Evolutionary conservation across 2,329 filamentous ascomycete species (phyloP), one percentile per base, ranked within the genome.

Genomic region (Arthroderma sp.): DNA sequence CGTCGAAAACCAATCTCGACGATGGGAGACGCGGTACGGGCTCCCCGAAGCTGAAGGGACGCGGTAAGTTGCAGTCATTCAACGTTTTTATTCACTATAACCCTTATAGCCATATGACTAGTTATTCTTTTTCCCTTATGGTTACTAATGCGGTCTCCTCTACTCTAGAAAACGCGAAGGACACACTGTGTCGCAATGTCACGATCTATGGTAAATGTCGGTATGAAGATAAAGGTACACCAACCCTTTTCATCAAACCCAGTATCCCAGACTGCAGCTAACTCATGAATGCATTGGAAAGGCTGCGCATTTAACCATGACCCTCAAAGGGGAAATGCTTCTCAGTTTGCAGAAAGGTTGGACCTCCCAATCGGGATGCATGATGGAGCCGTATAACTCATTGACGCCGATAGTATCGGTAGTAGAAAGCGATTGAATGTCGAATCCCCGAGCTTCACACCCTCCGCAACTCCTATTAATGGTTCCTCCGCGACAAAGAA

Each of bases 401-500:
- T 30, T 10, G 36, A 45, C 7, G 37, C 29, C 37, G 29, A 42
- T 44, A 46, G 44, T 41, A 28, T 37, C 44, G 54, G 52, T 46
- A 62, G 52, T 52, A 65, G 86, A 65, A 91, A 87, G 64, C 72
- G 82, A 29, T 73, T 98, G 53, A 98, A 94, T 63, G 91, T 94
- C 58, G 91, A 96, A 58, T 96, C 91, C 6, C 89, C 91, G 8
- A 86, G 89, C 40, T 98, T 98, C 62, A 95, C 86, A 0, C 89
- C 89, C 33, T 68, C 76, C 22, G 42, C 43, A 8, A 45, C 45
- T 10, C 58, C 63, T 31, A 55, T 58, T 30, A 66, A 66, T 43
- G 64, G 63, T 32, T 58, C 59, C 1, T 59, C 58, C 8, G 54
- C 55, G 2, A 50, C 58, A 27, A 86, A 86, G 64, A 83, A 83